Conservation (phyloP, 495 filamentous ascomycete species). For the Podospora anserina region DNA sequence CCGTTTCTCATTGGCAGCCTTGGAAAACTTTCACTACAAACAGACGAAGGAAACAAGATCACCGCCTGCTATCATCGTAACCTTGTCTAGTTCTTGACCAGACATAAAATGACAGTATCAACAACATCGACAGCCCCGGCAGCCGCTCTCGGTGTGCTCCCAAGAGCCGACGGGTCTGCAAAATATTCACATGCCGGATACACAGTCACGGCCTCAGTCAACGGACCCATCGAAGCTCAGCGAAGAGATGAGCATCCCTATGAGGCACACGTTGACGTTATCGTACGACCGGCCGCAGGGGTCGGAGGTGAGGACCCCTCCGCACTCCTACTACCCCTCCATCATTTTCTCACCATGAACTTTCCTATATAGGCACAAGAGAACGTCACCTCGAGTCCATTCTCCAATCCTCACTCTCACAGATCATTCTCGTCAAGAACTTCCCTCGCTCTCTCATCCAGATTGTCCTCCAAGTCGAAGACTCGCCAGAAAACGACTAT, state of each 20-base stretch:
- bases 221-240: conserved; percentile 87
- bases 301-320: conserved; percentile 65
- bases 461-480: conserved; percentile 62
- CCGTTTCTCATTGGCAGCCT: not conserved
- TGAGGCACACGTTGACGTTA: conserved; percentile 85
- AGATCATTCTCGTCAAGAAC: conserved; percentile 64
- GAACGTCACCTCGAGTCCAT: conserved; percentile 73
- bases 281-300: conserved; percentile 78
- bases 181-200: conserved; percentile 75
- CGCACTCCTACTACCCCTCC: conserved; percentile 32
- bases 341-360: conserved; percentile 43
- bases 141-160: conserved; percentile 55
- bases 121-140: conserved; percentile 44
- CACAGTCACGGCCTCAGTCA: conserved; percentile 78
- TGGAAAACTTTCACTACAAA: conserved; percentile 13
- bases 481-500: conserved; percentile 54
- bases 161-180: conserved; percentile 82
- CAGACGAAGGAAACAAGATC: not conserved
- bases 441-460: conserved; percentile 68
- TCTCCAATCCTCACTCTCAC: conserved; percentile 62
- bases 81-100: not conserved
- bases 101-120: conserved; percentile 41
- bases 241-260: conserved; percentile 84
- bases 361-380: conserved; percentile 52
- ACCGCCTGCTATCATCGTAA: not conserved